Evolutionary conservation across 495 filamentous ascomycete species (phyloP), one percentile per base, ranked within the genome.

Genomic region (Hypoxylon rickii): DNA sequence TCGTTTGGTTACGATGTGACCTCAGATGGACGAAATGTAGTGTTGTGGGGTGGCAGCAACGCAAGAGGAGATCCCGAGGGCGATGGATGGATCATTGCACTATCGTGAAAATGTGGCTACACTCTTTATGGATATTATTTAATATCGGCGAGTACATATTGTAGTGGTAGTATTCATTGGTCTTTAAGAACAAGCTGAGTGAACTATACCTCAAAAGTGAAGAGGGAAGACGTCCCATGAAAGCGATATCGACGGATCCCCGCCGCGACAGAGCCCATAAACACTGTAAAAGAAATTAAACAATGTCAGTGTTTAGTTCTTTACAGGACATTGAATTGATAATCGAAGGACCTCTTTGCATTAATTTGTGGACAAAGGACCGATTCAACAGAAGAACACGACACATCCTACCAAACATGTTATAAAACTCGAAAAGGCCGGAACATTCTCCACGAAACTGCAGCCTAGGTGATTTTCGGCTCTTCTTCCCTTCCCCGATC

Each of bases 1-100:
- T 72, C 64, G 46, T 79, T 81, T 52, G 80, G 69, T 1, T 72
- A 69, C 21, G 75, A 73, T 55, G 55, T 66, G 5, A 75, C 75
- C 19, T 22, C 67, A 13, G 72, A 72, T 49, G 75, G 76, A 21
- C 68, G 64, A 42, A 73, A 65, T 0, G 66, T 81, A 2, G 67
- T 82, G 22, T 13, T 83, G 3, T 84, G 79, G 79, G 80, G 81
- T 22, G 80, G 81, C 0, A 42, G 73, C 4, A 76, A 81, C 62
- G 70, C 72, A 7, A 73, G 75, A 36, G 77, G 77, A 3, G 75
- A 79, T 52, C 61, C 44, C 11, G 74, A 80, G 55, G 76, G 72
- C 0, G 79, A 83, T 65, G 80, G 79, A 13, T 83, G 80, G 80
- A 56, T 82, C 10, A 55, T 83, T 15, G 60, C 55, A 46, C 26